These are phyloP conservation scores for Cyphellophora europaea DNA, from an alignment of 2,329 filamentous ascomycete genomes.

Conservation along the genomic window DNA sequence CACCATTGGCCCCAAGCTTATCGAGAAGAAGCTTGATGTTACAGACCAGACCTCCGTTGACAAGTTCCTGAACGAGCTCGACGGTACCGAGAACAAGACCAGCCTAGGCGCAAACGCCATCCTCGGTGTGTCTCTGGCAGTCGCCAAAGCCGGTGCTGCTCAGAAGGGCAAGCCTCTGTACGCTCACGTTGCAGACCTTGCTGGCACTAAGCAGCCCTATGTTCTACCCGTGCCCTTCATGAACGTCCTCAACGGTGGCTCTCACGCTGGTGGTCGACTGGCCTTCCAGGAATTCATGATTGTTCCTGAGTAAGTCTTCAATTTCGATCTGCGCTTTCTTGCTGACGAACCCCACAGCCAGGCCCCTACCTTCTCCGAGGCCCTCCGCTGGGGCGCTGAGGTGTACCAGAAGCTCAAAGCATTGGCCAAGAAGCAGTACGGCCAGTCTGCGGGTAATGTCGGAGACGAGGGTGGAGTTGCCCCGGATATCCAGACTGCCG, in stretches of 20 bases:
- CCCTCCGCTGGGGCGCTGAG: conserved; percentile 90
- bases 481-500: conserved; percentile 92
- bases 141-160: conserved; percentile 76
- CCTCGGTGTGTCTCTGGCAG: conserved; percentile 51
- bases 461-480: conserved; percentile 99
- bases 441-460: conserved; percentile 96
- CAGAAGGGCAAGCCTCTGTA: conserved; percentile 84
- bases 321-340: conserved; percentile 5
- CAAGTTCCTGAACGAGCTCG: conserved; percentile 74
- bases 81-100: conserved; percentile 54
- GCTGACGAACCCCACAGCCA: conserved; percentile 38
- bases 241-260: conserved; percentile 90
- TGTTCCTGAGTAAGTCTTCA: conserved; percentile 58
- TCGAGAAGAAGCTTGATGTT: conserved; percentile 73
- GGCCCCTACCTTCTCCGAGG: conserved; percentile 88
- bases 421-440: conserved; percentile 98
- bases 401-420: conserved; percentile 97
- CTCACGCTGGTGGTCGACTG: conserved; percentile 91
- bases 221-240: conserved; percentile 86
- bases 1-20: conserved; percentile 68
- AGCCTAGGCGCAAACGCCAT: conserved; percentile 52
- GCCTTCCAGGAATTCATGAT: conserved; percentile 98
- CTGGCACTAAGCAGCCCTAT: conserved; percentile 84
- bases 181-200: conserved; percentile 77
- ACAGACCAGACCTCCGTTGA: conserved; percentile 81